Evolutionary conservation across 2,329 filamentous ascomycete genomes (phyloP).

Genomic region (Fusarium brevicatenulatum): DNA sequence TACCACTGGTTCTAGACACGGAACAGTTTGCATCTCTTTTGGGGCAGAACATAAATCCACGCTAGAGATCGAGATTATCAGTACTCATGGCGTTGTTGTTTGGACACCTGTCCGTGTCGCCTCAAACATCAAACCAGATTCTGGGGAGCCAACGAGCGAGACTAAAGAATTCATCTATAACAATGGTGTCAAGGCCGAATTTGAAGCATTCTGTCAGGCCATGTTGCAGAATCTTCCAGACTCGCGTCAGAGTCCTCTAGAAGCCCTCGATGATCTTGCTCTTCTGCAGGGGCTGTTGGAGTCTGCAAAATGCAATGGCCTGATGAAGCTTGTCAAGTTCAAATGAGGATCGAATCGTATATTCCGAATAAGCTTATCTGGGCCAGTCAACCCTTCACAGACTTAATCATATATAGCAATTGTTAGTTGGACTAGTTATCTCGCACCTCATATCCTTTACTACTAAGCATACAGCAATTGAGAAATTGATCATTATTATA

Average conservation of each 20-base stretch:
- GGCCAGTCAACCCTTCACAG: fast-evolving
- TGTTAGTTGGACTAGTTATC: fast-evolving
- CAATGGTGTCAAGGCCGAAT: background rate
- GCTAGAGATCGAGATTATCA: background rate
- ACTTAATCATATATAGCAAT: no score
- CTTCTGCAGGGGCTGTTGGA: background rate
- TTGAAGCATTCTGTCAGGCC: background rate
- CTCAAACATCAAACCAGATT: background rate
- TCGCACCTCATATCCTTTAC: fast-evolving
- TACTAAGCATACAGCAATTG: background rate
- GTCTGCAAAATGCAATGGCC: background rate
- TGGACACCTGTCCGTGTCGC: background rate
- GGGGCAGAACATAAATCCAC: background rate
- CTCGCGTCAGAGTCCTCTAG: background rate
- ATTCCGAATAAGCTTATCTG: background rate
- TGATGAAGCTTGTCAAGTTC: background rate
- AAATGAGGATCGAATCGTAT: background rate
- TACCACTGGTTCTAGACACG: background rate
- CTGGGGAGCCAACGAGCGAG: background rate
- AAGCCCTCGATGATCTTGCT: background rate
- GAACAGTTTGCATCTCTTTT: background rate
- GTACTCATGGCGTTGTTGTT: background rate
- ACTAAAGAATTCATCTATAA: background rate
- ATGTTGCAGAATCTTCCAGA: background rate
- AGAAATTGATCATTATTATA: background rate